Conservation (phyloP, 2,329 filamentous ascomycete species). For the Alternaria sp. region DNA sequence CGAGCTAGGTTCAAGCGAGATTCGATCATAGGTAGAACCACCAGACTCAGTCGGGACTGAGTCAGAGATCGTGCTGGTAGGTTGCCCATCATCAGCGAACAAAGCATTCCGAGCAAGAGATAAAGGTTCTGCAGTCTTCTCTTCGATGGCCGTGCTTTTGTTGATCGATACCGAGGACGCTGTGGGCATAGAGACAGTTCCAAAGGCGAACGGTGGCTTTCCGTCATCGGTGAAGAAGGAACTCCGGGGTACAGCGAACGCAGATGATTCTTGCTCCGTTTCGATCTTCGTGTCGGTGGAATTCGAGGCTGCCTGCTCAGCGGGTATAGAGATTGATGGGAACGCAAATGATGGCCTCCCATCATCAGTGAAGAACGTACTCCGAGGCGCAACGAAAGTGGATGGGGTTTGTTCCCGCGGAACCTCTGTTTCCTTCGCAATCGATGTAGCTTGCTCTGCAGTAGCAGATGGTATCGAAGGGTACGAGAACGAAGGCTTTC, state of each 20-base stretch:
- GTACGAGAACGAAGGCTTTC: slow-evolving; percentile 17
- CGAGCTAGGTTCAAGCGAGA: slow-evolving; percentile 16
- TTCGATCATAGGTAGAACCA: slow-evolving; percentile 15
- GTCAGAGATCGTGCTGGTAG: neutral
- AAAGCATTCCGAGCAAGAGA: slow-evolving; percentile 5
- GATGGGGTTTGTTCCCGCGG: neutral
- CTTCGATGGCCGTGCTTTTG: neutral
- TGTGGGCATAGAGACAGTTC: neutral
- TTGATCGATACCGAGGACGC: neutral
- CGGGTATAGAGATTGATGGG: neutral
- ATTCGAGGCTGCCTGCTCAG: neutral
- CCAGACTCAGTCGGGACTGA: slow-evolving; percentile 8
- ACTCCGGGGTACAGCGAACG: slow-evolving; percentile 13
- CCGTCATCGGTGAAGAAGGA: slow-evolving; percentile 17
- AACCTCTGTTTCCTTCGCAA: neutral
- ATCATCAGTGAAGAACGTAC: slow-evolving; percentile 17
- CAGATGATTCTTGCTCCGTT: neutral
- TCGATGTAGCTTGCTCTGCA: neutral
- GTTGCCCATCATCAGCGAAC: slow-evolving; percentile 20
- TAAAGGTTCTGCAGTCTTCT: neutral
- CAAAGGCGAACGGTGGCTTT: slow-evolving; percentile 13
- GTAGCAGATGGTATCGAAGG: neutral
- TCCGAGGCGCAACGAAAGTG: slow-evolving; percentile 15
- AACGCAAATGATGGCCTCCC: slow-evolving; percentile 18
- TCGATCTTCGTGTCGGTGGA: neutral